phyloP scores from a whole-genome alignment of 495 filamentous ascomycete genomes.

The Choiromyces venosus region DNA sequence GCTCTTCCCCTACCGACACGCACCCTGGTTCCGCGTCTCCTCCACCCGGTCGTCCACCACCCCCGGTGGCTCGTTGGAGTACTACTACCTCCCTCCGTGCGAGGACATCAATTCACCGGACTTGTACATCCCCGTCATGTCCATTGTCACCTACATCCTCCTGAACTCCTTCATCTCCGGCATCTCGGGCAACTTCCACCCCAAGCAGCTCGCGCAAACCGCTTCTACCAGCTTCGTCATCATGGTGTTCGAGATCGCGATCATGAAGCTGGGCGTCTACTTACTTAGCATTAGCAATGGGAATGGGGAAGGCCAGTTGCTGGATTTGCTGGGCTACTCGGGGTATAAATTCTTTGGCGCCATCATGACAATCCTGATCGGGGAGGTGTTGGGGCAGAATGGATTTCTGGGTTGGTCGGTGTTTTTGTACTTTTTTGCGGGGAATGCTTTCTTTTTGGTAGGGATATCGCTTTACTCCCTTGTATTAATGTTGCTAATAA shows the following conservation, averaged over 20 bases:
- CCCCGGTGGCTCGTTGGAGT: slow-evolving; percentile 63
- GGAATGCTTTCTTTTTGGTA: slow-evolving; percentile 95
- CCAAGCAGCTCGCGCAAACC: slow-evolving; percentile 82
- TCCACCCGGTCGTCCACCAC: slow-evolving; percentile 52
- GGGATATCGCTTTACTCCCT: slow-evolving; percentile 32
- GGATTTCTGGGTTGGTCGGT: slow-evolving; percentile 81
- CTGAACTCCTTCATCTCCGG: slow-evolving; percentile 84
- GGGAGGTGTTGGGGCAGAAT: slow-evolving; percentile 60
- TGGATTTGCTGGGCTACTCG: slow-evolving; percentile 90
- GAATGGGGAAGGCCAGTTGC: slow-evolving; percentile 63
- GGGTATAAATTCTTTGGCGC: slow-evolving; percentile 99
- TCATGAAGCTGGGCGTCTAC: slow-evolving; percentile 86
- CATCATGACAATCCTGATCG: slow-evolving; percentile 73
- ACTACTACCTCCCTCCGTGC: slow-evolving; percentile 86
- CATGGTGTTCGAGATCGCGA: slow-evolving; percentile 77
- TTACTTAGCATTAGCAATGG: slow-evolving; percentile 83
- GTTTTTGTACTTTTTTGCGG: slow-evolving; percentile 83
- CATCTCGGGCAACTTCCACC: slow-evolving; percentile 86
- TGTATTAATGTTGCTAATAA: neutral
- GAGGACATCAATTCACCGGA: slow-evolving; percentile 97
- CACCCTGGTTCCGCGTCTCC: slow-evolving; percentile 76
- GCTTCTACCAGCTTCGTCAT: slow-evolving; percentile 77
- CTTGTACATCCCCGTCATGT: slow-evolving; percentile 97
- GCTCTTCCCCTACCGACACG: slow-evolving; percentile 94
- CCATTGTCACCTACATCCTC: slow-evolving; percentile 94